Conservation (phyloP, 495 filamentous ascomycete genomes). For the Aspergillus conjunctus region DNA sequence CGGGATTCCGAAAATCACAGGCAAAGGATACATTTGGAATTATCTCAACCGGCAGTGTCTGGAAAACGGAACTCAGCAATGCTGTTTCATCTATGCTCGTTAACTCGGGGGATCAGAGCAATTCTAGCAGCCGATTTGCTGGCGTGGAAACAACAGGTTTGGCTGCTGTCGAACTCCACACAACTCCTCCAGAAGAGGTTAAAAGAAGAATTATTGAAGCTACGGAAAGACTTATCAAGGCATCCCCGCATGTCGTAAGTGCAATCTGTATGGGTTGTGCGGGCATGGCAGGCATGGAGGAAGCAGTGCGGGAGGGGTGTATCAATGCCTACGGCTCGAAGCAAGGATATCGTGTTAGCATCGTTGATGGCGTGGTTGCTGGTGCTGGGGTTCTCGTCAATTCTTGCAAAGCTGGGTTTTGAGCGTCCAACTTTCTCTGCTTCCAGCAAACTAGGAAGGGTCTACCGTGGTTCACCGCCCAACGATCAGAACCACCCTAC, state of each 20-base stretch:
- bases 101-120: slow-evolving; percentile 42
- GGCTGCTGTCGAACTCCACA: slow-evolving; percentile 79
- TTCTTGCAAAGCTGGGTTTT: slow-evolving; percentile 46
- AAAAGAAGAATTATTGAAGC: slow-evolving; percentile 67
- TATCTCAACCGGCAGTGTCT: slow-evolving; percentile 81
- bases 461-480: too few species aligned
- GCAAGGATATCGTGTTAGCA: slow-evolving; percentile 60
- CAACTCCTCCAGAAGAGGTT: slow-evolving; percentile 65
- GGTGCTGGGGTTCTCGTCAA: slow-evolving; percentile 68
- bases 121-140: slow-evolving; percentile 55
- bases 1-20: slow-evolving; percentile 33
- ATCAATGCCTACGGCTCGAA: slow-evolving; percentile 61
- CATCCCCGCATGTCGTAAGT: slow-evolving; percentile 42
- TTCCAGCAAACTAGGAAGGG: not conserved
- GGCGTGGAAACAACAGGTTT: slow-evolving; percentile 86
- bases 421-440: slow-evolving; percentile 8
- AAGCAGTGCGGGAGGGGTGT: slow-evolving; percentile 72
- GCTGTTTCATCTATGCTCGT: slow-evolving; percentile 59
- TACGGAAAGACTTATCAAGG: slow-evolving; percentile 61
- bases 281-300: slow-evolving; percentile 89
- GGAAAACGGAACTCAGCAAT: slow-evolving; percentile 69
- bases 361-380: slow-evolving; percentile 84
- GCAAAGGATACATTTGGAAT: slow-evolving; percentile 74
- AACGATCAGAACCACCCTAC: too few species aligned
- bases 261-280: slow-evolving; percentile 76